These are phyloP conservation scores for Pleurotus citrinopileatus DNA, from an alignment of 768 basidiomycete species.

Conservation along the genomic window DNA sequence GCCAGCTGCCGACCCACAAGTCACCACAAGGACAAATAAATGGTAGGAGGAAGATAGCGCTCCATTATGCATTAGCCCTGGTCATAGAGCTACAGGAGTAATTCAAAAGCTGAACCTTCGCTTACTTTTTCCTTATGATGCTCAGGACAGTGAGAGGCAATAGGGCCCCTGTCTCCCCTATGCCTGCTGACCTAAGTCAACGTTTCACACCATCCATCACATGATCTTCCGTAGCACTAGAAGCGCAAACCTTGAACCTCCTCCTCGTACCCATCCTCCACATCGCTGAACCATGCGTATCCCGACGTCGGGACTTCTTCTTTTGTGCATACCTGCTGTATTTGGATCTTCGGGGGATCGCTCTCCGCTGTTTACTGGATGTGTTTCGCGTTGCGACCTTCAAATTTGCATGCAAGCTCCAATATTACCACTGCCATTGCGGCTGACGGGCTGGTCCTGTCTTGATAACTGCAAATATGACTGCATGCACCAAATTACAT, in stretches of 20 bases:
- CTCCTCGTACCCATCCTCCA: neutral
- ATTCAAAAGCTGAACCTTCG: too few relatives aligned
- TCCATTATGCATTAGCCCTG: too few relatives aligned
- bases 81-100: too few relatives aligned
- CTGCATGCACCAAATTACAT: conserved; percentile 83
- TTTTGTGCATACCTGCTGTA: conserved; percentile 27
- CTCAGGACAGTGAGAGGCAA: too few relatives aligned
- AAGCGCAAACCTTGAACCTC: too few relatives aligned
- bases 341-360: conserved; percentile 71
- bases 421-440: conserved; percentile 49
- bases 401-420: conserved; percentile 37
- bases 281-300: neutral
- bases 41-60: too few relatives aligned
- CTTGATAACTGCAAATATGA: conserved; percentile 82
- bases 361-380: conserved; percentile 47
- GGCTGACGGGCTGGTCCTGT: conserved; percentile 85
- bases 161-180: too few relatives aligned
- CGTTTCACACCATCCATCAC: too few relatives aligned
- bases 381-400: conserved; percentile 42
- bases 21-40: neutral
- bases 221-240: too few relatives aligned
- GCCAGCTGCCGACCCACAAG: neutral
- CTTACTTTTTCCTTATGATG: too few relatives aligned
- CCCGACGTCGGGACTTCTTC: neutral
- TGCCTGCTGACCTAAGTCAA: too few relatives aligned